These are phyloP conservation scores for Anthracocystis setariae DNA, from an alignment of 1,284 basidiomycete species.

Conservation along the genomic window DNA sequence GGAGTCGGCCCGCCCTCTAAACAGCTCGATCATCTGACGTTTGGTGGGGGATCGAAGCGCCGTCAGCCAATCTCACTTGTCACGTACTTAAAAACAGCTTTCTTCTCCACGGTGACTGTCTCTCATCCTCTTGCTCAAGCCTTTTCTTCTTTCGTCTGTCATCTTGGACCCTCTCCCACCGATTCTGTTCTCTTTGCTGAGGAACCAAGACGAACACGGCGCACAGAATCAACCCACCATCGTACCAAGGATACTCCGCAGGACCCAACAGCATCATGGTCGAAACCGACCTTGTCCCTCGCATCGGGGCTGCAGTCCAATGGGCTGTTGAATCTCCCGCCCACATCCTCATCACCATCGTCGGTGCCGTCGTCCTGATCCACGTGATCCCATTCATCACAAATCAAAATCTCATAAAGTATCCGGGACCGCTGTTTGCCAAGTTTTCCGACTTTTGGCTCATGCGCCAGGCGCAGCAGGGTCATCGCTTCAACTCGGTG, in stretches of 20 bases:
- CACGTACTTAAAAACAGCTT: too few relatives aligned
- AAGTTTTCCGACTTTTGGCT: slow-evolving; percentile 83
- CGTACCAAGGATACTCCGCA: background rate
- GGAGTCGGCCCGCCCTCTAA: background rate
- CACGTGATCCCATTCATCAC: slow-evolving; percentile 48
- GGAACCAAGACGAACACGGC: too few relatives aligned
- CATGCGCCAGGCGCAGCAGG: slow-evolving; percentile 74
- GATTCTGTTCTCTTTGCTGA: too few relatives aligned
- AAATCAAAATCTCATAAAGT: slow-evolving; percentile 29
- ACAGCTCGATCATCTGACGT: background rate
- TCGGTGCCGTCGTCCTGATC: slow-evolving; percentile 44
- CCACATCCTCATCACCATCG: slow-evolving; percentile 29
- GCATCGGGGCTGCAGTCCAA: slow-evolving; percentile 24
- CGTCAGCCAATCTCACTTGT: too few relatives aligned
- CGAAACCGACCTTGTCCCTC: slow-evolving; percentile 37
- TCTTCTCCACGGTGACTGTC: too few relatives aligned
- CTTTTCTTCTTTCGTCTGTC: too few relatives aligned
- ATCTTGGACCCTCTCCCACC: too few relatives aligned
- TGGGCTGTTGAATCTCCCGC: slow-evolving; percentile 37
- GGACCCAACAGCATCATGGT: slow-evolving; percentile 18
- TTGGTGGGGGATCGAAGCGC: too few relatives aligned
- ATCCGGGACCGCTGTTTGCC: slow-evolving; percentile 81
- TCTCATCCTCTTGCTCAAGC: too few relatives aligned
- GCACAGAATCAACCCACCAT: background rate
- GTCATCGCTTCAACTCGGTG: slow-evolving; percentile 80